Evolutionary conservation across 1,139 yeast genomes (phyloP).

Genomic region (Candida pseudoviswanathii): DNA sequence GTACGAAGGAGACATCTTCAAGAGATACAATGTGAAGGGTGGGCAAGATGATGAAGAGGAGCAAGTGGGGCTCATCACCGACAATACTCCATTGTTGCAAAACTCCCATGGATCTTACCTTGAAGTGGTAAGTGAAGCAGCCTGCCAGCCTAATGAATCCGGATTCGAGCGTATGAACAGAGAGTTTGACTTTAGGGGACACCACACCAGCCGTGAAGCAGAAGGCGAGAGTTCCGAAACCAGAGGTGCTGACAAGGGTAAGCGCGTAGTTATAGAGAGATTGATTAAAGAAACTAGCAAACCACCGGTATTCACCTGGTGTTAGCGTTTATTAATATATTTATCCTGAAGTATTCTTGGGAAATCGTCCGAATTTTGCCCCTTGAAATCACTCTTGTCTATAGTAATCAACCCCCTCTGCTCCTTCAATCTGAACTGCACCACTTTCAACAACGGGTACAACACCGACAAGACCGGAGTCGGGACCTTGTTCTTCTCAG

Average conservation of each 20-base stretch:
- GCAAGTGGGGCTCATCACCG: conserved; percentile 6
- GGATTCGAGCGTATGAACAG: conserved; percentile 16
- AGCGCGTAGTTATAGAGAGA: conserved; percentile 61
- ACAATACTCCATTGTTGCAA: conserved; percentile 13
- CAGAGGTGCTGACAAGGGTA: conserved; percentile 22
- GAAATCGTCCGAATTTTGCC: conserved; percentile 30
- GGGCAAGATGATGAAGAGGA: conserved; percentile 10
- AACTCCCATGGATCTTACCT: conserved; percentile 2
- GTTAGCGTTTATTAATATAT: conserved; percentile 30
- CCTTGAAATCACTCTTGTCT: conserved; percentile 29
- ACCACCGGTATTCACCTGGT: conserved; percentile 75
- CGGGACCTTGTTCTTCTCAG: conserved; percentile 52
- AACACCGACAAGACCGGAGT: conserved; percentile 62
- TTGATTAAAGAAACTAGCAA: conserved; percentile 56
- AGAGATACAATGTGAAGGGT: conserved; percentile 16
- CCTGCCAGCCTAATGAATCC: conserved; percentile 12
- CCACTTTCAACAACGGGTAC: conserved; percentile 57
- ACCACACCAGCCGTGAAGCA: conserved; percentile 2
- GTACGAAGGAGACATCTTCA: conserved; percentile 11
- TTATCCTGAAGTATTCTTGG: conserved; percentile 26
- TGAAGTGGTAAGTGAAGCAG: conserved; percentile 7
- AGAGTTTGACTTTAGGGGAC: conserved; percentile 1
- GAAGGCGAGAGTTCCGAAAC: conserved; percentile 7
- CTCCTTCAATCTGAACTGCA: conserved; percentile 64
- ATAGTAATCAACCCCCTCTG: conserved; percentile 43